Base-by-base conservation (phyloP, 768 basidiomycete species). In the Collybia sordida region DNA sequence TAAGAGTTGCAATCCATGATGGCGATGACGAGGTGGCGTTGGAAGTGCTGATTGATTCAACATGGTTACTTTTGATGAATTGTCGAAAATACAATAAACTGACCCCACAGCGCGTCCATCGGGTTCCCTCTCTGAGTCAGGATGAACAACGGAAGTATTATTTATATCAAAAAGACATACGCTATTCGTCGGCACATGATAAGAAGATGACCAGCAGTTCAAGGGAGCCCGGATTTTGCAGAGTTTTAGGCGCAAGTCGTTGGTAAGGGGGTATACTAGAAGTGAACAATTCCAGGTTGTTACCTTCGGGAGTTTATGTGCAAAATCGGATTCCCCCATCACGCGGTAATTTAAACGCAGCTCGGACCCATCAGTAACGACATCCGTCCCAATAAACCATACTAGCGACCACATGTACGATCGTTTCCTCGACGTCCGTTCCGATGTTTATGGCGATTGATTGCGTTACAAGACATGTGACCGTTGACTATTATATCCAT, bases 111-210 rank as follows among this genome's bases (percentile, higher is more conserved):
- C 73, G 77, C 47, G 72, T 68, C 88, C 88, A 90, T 19, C 79
- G 80, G 17, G 88, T 90, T 66, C 88, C 88, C 78, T 88, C 80
- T 52, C 88, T 89, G 42, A 47, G 22, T 18, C 25, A 41, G 45
- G 54, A 55, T 51, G 23, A 41, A 50, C 58, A 22, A 55, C 59
- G 41, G 37, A 42, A 35, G 22, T 56, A 22, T 21, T 45, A 22
- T 11, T 22, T n/a, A 39, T 25, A 31, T 21, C 17, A 15, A 31
- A 42, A 18, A 45, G 34, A 57, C 38, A 60, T 71, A 90, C 88
- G 88, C 85, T 66, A 89, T 74, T 67, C 81, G 82, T 73, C 73
- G 81, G 65, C 88, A 90, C 88, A 90, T 90, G 49, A 38, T 62
- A 39, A 21, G 31, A 40, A 38, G 49, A 45, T 42, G 48, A 44